Percentiles rank a stretch among this genome's conserved stretches.
Evolutionary conservation across 2,329 filamentous ascomycete genomes (phyloP).

Genomic region (Apiospora marii): DNA sequence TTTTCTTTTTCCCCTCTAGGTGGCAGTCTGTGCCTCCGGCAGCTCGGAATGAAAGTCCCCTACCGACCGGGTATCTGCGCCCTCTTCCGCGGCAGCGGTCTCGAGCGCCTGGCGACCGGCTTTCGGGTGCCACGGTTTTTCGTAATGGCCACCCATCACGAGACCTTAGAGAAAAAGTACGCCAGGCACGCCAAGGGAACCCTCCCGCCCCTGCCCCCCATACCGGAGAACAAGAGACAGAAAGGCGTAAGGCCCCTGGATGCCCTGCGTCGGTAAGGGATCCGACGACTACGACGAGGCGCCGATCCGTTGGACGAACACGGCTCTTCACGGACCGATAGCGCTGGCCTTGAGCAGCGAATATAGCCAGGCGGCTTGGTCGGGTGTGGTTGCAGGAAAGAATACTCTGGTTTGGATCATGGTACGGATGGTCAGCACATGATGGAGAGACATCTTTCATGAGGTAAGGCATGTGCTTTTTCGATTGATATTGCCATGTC

Average conservation of each 20-base stretch:
- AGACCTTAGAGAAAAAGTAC: constrained; percentile 19
- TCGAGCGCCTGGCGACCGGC: constrained; percentile 27
- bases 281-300: background rate
- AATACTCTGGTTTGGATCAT: background rate
- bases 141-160: constrained; percentile 29
- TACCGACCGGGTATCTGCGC: constrained; percentile 28
- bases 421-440: too few relatives aligned
- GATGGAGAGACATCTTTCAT: too few relatives aligned
- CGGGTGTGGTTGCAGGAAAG: background rate
- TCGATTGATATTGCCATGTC: too few relatives aligned
- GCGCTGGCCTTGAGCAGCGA: background rate
- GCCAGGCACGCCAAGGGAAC: background rate
- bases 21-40: constrained; percentile 26
- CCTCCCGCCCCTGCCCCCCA: background rate
- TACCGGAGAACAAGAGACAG: background rate
- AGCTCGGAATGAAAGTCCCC: constrained; percentile 27
- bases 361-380: background rate
- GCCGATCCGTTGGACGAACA: background rate
- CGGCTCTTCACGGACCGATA: background rate
- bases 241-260: background rate
- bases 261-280: background rate
- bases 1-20: background rate
- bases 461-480: too few relatives aligned
- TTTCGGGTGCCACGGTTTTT: constrained; percentile 28
- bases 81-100: constrained; percentile 25